These are phyloP conservation scores for Dactylis glomerata DNA, from an alignment of 176 grass and related monocot species.

Conservation along the genomic window DNA sequence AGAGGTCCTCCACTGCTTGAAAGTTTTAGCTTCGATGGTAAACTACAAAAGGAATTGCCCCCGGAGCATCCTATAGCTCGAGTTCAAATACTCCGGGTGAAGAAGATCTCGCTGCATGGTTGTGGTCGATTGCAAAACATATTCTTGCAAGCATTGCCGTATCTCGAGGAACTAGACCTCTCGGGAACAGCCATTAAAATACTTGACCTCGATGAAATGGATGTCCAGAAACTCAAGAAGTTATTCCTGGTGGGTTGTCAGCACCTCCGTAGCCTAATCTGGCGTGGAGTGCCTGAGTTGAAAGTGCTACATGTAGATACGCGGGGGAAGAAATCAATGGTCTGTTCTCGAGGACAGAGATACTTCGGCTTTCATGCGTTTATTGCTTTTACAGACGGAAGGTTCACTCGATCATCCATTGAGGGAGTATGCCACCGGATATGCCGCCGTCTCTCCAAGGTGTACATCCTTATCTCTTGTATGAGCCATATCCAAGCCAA, in stretches of 20 bases:
- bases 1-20: neutral
- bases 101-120: neutral
- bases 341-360: neutral
- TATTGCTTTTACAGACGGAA: neutral
- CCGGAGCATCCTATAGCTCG: neutral
- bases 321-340: no score
- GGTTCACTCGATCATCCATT: neutral
- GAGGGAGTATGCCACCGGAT: fast-evolving
- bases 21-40: slow-evolving; percentile 1
- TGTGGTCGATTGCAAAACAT: neutral
- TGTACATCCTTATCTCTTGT: neutral
- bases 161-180: neutral
- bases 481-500: neutral
- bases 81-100: neutral
- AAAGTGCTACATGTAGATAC: neutral
- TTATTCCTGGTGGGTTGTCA: neutral
- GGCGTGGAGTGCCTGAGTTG: neutral
- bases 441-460: fast-evolving
- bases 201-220: neutral
- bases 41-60: neutral
- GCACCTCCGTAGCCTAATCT: neutral
- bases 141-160: neutral
- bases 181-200: neutral
- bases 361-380: neutral
- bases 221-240: neutral